Evolutionary conservation across 2,329 filamentous ascomycete species (phyloP).

Genomic region (Aspergillus neotritici): DNA sequence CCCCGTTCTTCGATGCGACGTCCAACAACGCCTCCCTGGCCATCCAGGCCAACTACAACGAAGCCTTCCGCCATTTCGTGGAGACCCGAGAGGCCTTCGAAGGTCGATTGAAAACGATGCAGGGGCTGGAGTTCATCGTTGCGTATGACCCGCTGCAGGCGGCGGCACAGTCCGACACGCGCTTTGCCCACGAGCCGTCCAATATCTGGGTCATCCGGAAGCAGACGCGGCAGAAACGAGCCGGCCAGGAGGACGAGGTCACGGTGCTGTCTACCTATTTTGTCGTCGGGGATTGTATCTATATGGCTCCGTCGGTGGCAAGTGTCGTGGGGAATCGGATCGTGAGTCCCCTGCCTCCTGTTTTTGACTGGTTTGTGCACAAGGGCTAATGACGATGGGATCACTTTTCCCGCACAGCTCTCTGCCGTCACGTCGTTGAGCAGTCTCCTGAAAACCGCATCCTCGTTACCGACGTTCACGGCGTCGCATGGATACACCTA

Average conservation of each 20-base stretch:
- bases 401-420: constrained; percentile 36
- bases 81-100: constrained; percentile 55
- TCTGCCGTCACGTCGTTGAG: constrained; percentile 52
- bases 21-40: constrained; percentile 57
- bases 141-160: constrained; percentile 51
- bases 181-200: constrained; percentile 42
- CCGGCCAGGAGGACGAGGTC: constrained; percentile 44
- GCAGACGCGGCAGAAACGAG: constrained; percentile 46
- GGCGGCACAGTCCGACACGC: constrained; percentile 36
- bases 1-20: constrained; percentile 57
- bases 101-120: constrained; percentile 47
- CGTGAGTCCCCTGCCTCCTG: constrained; percentile 31
- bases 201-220: constrained; percentile 58
- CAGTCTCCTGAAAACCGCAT: constrained; percentile 50
- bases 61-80: constrained; percentile 46
- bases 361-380: background rate
- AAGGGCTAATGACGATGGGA: background rate
- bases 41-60: constrained; percentile 47
- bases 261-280: constrained; percentile 55
- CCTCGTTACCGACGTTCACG: constrained; percentile 51
- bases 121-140: constrained; percentile 57
- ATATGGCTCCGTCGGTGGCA: constrained; percentile 57
- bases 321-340: constrained; percentile 53
- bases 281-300: constrained; percentile 55
- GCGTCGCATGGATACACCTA: constrained; percentile 58